These are phyloP conservation scores for Phytophthora pinifolia DNA, from an alignment of 352 stramenopile species.

Conservation along the genomic window DNA sequence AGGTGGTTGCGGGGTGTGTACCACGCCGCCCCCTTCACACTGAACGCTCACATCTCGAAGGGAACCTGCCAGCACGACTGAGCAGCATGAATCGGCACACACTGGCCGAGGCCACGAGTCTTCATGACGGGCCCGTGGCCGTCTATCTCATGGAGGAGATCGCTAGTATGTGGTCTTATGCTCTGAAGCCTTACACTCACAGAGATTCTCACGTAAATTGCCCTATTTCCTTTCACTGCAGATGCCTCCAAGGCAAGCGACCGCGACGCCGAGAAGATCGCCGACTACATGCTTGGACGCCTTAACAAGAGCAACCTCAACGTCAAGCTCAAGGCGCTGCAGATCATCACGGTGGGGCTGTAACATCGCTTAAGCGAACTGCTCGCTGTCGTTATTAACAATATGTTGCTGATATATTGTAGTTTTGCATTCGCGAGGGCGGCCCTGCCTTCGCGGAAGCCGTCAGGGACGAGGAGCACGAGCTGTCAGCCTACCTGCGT, in stretches of 20 bases:
- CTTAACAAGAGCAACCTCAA: conserved; percentile 84
- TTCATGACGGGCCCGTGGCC: conserved; percentile 80
- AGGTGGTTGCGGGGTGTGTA: too few species aligned
- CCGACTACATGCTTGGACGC: conserved; percentile 72
- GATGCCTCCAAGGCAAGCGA: conserved; percentile 59
- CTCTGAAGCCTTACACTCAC: background rate
- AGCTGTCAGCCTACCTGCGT: conserved; percentile 74
- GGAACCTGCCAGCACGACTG: background rate
- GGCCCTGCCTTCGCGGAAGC: conserved; percentile 56
- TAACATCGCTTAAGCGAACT: background rate
- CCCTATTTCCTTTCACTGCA: conserved; percentile 18
- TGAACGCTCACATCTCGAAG: conserved; percentile 4
- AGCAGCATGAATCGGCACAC: conserved; percentile 75
- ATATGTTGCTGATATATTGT: conserved; percentile 10
- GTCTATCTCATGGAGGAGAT: conserved; percentile 89
- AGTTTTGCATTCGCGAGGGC: conserved; percentile 83
- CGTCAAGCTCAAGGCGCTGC: conserved; percentile 84
- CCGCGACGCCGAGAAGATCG: conserved; percentile 76
- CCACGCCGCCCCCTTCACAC: conserved; percentile 13
- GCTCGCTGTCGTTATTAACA: conserved; percentile 1
- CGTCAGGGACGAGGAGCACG: conserved; percentile 69
- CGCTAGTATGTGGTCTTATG: conserved; percentile 43
- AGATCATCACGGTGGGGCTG: conserved; percentile 76
- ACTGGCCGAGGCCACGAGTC: conserved; percentile 78
- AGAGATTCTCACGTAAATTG: too few species aligned